Conservation (phyloP, 2,329 filamentous ascomycete genomes). For the Fusarium mexicanum region DNA sequence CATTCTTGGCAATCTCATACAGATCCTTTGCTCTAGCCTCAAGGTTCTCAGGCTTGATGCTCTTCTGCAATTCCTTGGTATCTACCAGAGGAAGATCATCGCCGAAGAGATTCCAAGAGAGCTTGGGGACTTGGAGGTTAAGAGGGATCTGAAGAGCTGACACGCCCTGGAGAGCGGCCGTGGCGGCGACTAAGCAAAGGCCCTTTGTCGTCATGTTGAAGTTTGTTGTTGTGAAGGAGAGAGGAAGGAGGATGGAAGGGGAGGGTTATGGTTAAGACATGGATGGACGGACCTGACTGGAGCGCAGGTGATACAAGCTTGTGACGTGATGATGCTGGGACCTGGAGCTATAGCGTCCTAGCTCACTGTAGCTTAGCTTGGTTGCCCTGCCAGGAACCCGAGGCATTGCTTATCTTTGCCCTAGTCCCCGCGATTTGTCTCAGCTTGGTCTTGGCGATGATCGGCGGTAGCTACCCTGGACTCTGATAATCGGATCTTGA, state of each 20-base stretch:
- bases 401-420: slow-evolving; percentile 36
- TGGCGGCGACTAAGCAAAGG: slow-evolving; percentile 38
- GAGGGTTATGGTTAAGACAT: slow-evolving; percentile 4
- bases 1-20: slow-evolving; percentile 69
- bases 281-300: neutral
- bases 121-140: slow-evolving; percentile 27
- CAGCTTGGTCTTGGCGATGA: slow-evolving; percentile 10
- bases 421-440: slow-evolving; percentile 7
- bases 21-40: slow-evolving; percentile 68
- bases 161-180: slow-evolving; percentile 43
- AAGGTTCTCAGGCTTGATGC: slow-evolving; percentile 66
- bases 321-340: slow-evolving; percentile 34
- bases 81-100: slow-evolving; percentile 56
- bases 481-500: neutral
- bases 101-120: slow-evolving; percentile 29
- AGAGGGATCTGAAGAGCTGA: slow-evolving; percentile 42
- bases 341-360: neutral
- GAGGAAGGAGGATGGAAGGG: neutral
- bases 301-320: slow-evolving; percentile 31
- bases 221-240: neutral
- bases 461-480: neutral
- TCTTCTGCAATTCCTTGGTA: slow-evolving; percentile 64
- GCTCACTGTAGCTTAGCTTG: slow-evolving; percentile 22
- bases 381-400: slow-evolving; percentile 36
- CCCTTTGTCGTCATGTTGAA: slow-evolving; percentile 39